Percentiles rank a stretch among this genome's conserved stretches.
phyloP scores from a whole-genome alignment of 495 filamentous ascomycete genomes.

The Neurospora sp. region DNA sequence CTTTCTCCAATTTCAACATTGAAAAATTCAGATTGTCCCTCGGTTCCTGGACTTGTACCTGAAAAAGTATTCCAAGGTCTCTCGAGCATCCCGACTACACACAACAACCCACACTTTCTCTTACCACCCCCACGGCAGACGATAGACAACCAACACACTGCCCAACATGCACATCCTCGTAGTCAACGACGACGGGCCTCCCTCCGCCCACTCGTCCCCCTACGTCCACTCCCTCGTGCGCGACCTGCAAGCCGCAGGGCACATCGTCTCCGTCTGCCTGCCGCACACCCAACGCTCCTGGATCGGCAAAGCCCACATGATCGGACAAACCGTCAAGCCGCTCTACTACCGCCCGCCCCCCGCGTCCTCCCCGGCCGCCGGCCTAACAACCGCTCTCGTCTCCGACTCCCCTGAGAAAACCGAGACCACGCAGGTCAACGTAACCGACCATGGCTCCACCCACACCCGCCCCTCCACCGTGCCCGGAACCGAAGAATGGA shows the following conservation, averaged over 20 bases:
- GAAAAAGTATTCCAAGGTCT: not conserved
- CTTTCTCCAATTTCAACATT: not conserved
- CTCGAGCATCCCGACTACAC: not conserved
- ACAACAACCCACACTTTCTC: not conserved
- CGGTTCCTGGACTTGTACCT: not conserved
- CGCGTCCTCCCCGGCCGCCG: slow-evolving; percentile 36
- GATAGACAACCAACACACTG: not conserved
- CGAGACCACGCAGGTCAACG: slow-evolving; percentile 31
- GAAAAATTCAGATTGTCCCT: not conserved
- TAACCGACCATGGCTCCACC: slow-evolving; percentile 44
- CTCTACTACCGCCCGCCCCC: slow-evolving; percentile 71
- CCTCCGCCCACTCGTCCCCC: slow-evolving; percentile 79
- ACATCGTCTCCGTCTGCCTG: slow-evolving; percentile 78
- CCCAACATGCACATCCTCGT: slow-evolving; percentile 34
- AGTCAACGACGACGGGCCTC: slow-evolving; percentile 90
- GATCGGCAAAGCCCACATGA: slow-evolving; percentile 96
- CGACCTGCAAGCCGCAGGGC: slow-evolving; percentile 65
- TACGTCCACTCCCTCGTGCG: slow-evolving; percentile 82
- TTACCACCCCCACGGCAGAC: too few relatives aligned
- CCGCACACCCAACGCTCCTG: slow-evolving; percentile 89
- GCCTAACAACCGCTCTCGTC: slow-evolving; percentile 14
- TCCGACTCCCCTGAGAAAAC: slow-evolving; percentile 10
- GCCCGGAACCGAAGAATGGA: slow-evolving; percentile 72
- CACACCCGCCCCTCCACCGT: slow-evolving; percentile 42
- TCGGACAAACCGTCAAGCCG: slow-evolving; percentile 74